These are phyloP conservation scores for Xylaria sp. DNA, from an alignment of 2,329 filamentous ascomycete species.

Conservation along the genomic window DNA sequence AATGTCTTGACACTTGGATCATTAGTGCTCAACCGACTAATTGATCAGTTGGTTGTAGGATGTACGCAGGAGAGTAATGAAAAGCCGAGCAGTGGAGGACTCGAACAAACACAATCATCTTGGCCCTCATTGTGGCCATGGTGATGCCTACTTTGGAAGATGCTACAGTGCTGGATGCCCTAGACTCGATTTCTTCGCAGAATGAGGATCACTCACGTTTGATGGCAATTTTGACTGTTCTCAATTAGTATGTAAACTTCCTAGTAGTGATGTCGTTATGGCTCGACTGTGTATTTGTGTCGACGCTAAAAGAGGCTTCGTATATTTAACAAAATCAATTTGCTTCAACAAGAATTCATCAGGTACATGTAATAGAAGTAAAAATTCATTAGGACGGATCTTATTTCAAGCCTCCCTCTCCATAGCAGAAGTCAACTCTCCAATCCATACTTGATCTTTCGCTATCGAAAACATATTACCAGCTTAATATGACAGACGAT, in stretches of 20 bases:
- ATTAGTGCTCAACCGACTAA: conserved; percentile 14
- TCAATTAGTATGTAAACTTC: background rate
- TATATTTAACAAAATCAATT: background rate
- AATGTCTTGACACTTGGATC: background rate
- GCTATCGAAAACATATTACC: background rate
- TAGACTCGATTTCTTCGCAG: background rate
- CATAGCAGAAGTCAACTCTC: background rate
- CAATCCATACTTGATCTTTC: background rate
- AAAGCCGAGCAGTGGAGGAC: background rate
- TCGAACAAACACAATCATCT: background rate
- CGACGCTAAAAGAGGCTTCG: background rate
- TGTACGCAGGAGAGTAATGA: background rate
- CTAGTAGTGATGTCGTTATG: background rate
- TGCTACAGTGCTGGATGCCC: background rate
- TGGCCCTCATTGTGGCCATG: background rate
- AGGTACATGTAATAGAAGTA: background rate
- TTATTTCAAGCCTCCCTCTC: background rate
- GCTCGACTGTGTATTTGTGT: background rate
- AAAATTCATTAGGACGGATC: background rate
- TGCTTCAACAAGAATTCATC: background rate
- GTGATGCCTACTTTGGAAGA: background rate
- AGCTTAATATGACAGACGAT: background rate
- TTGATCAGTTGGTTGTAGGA: conserved; percentile 14
- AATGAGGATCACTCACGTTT: background rate
- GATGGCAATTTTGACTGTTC: background rate